Conservation (phyloP, 352 stramenopile species). For the Lagenidium giganteum region DNA sequence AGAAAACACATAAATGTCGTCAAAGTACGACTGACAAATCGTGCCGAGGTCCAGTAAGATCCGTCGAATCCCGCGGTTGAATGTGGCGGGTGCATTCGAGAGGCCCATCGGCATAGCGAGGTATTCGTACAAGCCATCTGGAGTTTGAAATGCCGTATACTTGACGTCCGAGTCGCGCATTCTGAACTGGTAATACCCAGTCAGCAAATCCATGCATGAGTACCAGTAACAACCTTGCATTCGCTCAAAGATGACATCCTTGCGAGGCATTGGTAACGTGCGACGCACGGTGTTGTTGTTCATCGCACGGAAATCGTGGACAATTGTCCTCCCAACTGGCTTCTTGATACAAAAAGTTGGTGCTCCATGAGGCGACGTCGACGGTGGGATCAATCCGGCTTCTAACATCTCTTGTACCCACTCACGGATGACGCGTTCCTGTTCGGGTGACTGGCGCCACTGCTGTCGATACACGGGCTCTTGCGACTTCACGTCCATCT, state of each 20-base stretch:
- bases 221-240: constrained; percentile 13
- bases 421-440: constrained; percentile 2
- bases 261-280: constrained; percentile 11
- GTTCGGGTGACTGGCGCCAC: constrained; percentile 8
- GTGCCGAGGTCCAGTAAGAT: constrained; percentile 6
- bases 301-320: constrained; percentile 16
- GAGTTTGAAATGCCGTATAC: constrained; percentile 16
- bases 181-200: constrained; percentile 13
- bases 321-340: constrained; percentile 15
- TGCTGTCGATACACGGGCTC: constrained; percentile 2
- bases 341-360: constrained; percentile 22
- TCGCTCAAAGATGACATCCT: constrained; percentile 14
- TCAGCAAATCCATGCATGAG: constrained; percentile 14
- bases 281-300: not conserved
- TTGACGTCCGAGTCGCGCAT: constrained; percentile 11
- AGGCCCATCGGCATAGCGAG: constrained; percentile 19
- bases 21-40: constrained; percentile 14
- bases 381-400: constrained; percentile 5
- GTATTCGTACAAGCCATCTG: constrained; percentile 15
- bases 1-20: constrained; percentile 23
- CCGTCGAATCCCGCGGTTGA: constrained; percentile 16
- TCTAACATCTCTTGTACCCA: constrained; percentile 8
- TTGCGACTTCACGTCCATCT: too few species aligned
- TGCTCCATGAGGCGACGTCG: constrained; percentile 8
- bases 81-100: constrained; percentile 5